phyloP scores from a whole-genome alignment of 495 filamentous ascomycete genomes.

The Melanomma pulvis-pyrius region DNA sequence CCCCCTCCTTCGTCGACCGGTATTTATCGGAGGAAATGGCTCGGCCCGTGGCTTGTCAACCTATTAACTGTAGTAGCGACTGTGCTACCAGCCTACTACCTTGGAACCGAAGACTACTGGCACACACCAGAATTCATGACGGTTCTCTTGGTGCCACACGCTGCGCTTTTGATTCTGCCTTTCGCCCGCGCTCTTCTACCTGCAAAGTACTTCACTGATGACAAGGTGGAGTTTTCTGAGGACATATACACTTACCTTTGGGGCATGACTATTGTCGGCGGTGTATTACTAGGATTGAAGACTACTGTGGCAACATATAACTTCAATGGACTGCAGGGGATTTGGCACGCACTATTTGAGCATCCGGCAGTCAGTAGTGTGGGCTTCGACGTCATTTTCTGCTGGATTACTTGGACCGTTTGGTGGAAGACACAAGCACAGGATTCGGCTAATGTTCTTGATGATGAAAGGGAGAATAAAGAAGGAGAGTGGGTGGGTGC shows the following conservation, averaged over 20 bases:
- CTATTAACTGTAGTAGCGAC: slow-evolving; percentile 15
- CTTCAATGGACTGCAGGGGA: slow-evolving; percentile 18
- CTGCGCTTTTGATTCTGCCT: slow-evolving; percentile 31
- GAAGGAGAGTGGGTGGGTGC: neutral
- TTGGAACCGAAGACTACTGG: slow-evolving; percentile 22
- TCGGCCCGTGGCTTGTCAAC: slow-evolving; percentile 28
- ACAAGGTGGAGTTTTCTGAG: slow-evolving; percentile 3
- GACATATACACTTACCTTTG: slow-evolving; percentile 18
- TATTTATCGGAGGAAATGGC: slow-evolving; percentile 6
- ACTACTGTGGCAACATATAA: slow-evolving; percentile 3
- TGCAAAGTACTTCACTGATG: slow-evolving; percentile 7
- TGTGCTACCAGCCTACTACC: slow-evolving; percentile 8
- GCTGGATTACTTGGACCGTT: slow-evolving; percentile 29
- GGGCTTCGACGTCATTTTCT: slow-evolving; percentile 40
- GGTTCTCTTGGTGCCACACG: slow-evolving; percentile 30
- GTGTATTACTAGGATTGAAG: slow-evolving; percentile 4
- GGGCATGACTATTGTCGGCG: slow-evolving; percentile 8
- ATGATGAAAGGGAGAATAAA: neutral
- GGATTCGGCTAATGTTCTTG: neutral
- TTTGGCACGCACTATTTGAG: slow-evolving; percentile 27
- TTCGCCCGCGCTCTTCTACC: slow-evolving; percentile 23
- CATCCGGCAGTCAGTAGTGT: slow-evolving; percentile 44
- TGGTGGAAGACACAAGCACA: slow-evolving; percentile 23
- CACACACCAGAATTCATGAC: slow-evolving; percentile 23
- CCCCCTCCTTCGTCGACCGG: neutral